These are phyloP conservation scores for Colletotrichum endophyticum DNA, from an alignment of 2,329 filamentous ascomycete genomes.

Conservation along the genomic window DNA sequence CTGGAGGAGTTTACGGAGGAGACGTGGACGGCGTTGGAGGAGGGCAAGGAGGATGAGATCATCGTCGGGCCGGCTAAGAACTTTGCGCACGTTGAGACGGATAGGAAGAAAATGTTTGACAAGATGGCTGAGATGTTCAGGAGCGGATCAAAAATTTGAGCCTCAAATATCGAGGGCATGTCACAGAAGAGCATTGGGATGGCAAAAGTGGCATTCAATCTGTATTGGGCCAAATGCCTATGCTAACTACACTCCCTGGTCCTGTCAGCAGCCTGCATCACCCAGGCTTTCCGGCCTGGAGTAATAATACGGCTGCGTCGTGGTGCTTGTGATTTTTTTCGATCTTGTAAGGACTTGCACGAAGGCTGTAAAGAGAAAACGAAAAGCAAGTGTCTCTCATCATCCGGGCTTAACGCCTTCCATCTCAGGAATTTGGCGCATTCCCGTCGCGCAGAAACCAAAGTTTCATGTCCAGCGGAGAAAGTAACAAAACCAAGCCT, in stretches of 20 bases:
- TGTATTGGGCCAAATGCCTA: constrained; percentile 17
- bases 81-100: constrained; percentile 10
- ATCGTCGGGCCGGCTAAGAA: constrained; percentile 17
- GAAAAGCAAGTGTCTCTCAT: constrained; percentile 12
- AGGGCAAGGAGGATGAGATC: constrained; percentile 41
- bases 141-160: background rate
- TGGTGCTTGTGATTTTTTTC: background rate
- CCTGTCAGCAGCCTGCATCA: constrained; percentile 10
- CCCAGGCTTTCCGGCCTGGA: constrained; percentile 1
- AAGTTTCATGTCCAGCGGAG: constrained; percentile 2
- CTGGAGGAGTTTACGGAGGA: constrained; percentile 47
- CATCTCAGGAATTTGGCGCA: constrained; percentile 13
- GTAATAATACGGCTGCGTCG: background rate
- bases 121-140: background rate
- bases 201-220: constrained; percentile 5
- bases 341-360: constrained; percentile 7
- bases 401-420: background rate
- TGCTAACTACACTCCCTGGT: constrained; percentile 15
- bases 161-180: too few species aligned
- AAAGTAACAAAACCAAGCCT: background rate
- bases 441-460: constrained; percentile 5
- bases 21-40: constrained; percentile 45
- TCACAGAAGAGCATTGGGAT: background rate
- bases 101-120: background rate
- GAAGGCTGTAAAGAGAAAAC: constrained; percentile 9